Base-by-base conservation (phyloP, 345 rosid genomes). In the Euphorbia lathyris region DNA sequence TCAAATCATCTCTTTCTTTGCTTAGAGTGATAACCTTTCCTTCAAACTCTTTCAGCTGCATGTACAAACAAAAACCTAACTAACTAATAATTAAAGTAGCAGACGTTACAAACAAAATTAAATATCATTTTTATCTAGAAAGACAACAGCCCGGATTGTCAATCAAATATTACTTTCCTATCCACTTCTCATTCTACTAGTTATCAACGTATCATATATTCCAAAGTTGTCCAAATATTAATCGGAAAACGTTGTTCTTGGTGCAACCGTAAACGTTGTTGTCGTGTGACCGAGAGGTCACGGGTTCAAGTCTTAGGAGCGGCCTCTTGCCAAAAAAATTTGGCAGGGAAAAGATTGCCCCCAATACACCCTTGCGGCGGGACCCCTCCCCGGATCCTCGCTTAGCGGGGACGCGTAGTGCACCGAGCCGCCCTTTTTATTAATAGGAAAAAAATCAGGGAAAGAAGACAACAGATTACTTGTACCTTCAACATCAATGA, bases 31-130 rank as follows among this genome's bases (percentile, higher is more conserved):
- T 74, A 64, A 85, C 55, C 82, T 90, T 96, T 70, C 82, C 93
- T 74, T 86, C 97, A 66, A 66, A 78, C 67, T 86, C 96, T 78
- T 86, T 92, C 55, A 96, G 73, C 99, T 92, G 69, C 77, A 82
- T 23, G n/a, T 48, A 75, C 50, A 68, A 66, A 72, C 25, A 36
- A 65, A 74, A 25, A 52, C 59, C 43, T 45, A 58, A 70, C 68
- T 38, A 53, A 72, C 71, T 20, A 60, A 71, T 43, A 76, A 53
- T 22, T 20, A 23, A 10, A 65, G 30, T 36, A 64, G 40, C 43
- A 40, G 52, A 12, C 40, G 17, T 17, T 48, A 55, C 13, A 32
- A 26, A 23, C 53, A 51, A 59, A 32, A 59, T 9, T 19, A 32
- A 26, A n/a, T 6, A 34, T 34, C 16, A 59, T 59, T 30, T 32